Evolutionary conservation across 257 asterid genomes (phyloP).

Genomic region (Cinchona pubescens): DNA sequence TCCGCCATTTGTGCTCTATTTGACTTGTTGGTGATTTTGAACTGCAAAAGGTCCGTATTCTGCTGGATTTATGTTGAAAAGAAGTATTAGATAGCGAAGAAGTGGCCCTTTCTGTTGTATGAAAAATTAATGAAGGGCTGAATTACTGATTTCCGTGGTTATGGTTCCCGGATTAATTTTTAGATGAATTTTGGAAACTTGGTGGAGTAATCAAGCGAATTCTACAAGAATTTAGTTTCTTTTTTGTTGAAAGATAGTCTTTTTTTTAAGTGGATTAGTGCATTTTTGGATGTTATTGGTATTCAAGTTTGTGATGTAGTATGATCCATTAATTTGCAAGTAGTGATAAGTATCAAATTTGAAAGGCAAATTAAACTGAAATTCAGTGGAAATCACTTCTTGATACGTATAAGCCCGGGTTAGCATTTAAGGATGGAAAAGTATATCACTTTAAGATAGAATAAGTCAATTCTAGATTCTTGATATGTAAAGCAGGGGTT

Average conservation of each 20-base stretch:
- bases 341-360: background rate
- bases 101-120: background rate
- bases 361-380: no score
- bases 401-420: background rate
- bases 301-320: background rate
- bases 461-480: background rate
- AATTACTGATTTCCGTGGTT: background rate
- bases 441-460: background rate
- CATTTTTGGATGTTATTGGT: background rate
- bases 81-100: background rate
- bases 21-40: background rate
- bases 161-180: background rate
- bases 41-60: background rate
- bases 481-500: no score
- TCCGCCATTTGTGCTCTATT: background rate
- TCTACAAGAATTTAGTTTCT: no score
- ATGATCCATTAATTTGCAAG: background rate
- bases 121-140: background rate
- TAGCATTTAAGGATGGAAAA: background rate
- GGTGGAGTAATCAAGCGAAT: background rate
- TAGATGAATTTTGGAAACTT: background rate
- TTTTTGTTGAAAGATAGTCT: background rate
- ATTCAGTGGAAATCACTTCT: background rate
- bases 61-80: background rate
- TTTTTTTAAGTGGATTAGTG: background rate